phyloP scores from a whole-genome alignment of 305 asterid genomes.

The Fraxinus paxiana region DNA sequence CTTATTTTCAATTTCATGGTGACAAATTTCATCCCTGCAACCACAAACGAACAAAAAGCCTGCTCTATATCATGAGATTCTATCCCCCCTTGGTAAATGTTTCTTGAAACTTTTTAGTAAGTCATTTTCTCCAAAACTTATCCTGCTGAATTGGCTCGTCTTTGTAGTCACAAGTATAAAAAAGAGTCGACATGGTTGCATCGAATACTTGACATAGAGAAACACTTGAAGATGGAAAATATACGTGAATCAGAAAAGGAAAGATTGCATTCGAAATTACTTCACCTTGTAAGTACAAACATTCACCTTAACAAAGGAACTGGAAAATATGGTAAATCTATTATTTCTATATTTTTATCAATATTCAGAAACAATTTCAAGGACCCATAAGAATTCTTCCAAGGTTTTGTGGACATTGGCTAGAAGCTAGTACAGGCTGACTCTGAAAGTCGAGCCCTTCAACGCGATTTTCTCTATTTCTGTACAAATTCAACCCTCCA shows the following conservation, averaged over 20 bases:
- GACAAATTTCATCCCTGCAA: neutral
- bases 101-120: neutral
- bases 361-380: conserved; percentile 30
- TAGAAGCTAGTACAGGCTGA: conserved; percentile 53
- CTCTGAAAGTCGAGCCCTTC: conserved; percentile 55
- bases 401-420: conserved; percentile 61
- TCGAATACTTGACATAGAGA: neutral
- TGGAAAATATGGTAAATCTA: conserved; percentile 24
- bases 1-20: neutral
- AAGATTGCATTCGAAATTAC: conserved; percentile 11
- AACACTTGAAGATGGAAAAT: neutral
- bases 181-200: neutral
- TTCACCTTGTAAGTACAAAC: conserved; percentile 22
- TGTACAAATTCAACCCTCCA: conserved; percentile 54
- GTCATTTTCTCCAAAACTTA: neutral
- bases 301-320: conserved; percentile 19
- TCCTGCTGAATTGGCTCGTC: neutral
- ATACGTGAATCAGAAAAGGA: neutral
- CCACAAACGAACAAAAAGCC: neutral
- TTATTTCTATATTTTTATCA: conserved; percentile 24
- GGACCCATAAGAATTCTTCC: conserved; percentile 82
- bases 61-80: neutral
- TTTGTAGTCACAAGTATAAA: neutral
- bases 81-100: neutral
- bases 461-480: conserved; percentile 45